Conservation (phyloP, 1,284 basidiomycete genomes). For the Sanghuangporus baumii region DNA sequence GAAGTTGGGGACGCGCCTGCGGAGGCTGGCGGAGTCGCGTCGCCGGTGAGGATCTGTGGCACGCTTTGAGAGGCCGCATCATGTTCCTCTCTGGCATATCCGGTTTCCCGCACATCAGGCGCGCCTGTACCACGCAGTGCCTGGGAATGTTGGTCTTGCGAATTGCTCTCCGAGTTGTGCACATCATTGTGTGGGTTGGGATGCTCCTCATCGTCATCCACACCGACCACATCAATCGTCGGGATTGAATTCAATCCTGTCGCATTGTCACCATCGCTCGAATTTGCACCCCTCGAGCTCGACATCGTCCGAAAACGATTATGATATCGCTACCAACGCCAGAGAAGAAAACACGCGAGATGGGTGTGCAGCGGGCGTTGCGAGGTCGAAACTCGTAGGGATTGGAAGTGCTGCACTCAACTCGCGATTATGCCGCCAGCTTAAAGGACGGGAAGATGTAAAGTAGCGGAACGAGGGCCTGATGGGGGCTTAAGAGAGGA, state of each 20-base stretch:
- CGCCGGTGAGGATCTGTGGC: constrained; percentile 6
- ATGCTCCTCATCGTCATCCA: constrained; percentile 5
- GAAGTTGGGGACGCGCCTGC: not conserved
- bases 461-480: not conserved
- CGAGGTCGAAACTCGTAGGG: not conserved
- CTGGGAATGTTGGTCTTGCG: not conserved
- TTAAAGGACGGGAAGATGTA: not conserved
- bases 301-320: not conserved
- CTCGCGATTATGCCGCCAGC: not conserved
- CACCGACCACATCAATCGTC: constrained; percentile 13
- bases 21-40: not conserved
- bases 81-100: not conserved
- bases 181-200: not conserved
- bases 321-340: not conserved
- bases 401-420: not conserved
- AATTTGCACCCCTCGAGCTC: not conserved
- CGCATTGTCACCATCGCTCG: not conserved
- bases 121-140: not conserved
- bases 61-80: not conserved
- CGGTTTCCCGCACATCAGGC: not conserved
- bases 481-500: not conserved
- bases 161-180: not conserved
- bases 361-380: not conserved
- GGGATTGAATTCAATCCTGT: constrained; percentile 2
- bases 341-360: not conserved